A percentile compares a stretch with the other conserved stretches of the same genome.
Evolutionary conservation across 2,329 filamentous ascomycete genomes (phyloP).

Genomic region (Trichoderma aggressivum): DNA sequence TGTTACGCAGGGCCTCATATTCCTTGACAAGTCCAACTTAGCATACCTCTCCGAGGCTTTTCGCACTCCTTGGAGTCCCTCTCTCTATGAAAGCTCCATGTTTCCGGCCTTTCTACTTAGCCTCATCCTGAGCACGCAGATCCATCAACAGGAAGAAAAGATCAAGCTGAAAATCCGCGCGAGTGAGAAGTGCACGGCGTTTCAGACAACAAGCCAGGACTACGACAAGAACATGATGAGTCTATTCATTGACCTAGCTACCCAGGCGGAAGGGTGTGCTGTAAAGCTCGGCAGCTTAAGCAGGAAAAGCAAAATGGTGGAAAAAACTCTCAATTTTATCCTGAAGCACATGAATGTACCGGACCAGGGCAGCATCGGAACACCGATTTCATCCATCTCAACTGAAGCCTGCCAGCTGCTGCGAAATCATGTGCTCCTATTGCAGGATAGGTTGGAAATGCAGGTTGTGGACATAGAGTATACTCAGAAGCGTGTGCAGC

Average conservation of each 20-base stretch:
- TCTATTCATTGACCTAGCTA: conserved; percentile 12
- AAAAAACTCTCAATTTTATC: conserved; percentile 28
- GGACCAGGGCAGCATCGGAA: no score
- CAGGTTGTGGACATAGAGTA: conserved; percentile 37
- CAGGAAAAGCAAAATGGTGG: conserved; percentile 36
- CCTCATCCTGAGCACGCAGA: conserved; percentile 34
- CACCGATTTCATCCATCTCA: no score
- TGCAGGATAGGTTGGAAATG: conserved; percentile 34
- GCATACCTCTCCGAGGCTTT: conserved; percentile 26
- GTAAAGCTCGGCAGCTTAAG: conserved; percentile 37
- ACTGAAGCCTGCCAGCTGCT: conserved; percentile 23
- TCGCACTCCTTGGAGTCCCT: conserved; percentile 28
- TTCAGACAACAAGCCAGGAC: no score
- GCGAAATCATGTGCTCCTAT: conserved; percentile 28
- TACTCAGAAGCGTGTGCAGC: conserved; percentile 35
- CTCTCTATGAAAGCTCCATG: conserved; percentile 31
- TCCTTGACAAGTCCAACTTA: conserved; percentile 29
- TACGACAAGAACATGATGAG: no score
- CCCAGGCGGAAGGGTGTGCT: conserved; percentile 34
- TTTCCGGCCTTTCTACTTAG: conserved; percentile 35
- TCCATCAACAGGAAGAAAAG: conserved; percentile 30
- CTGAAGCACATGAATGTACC: no score
- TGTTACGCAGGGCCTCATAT: conserved; percentile 33
- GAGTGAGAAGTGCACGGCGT: neutral
- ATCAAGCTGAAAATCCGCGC: conserved; percentile 33